Evolutionary conservation across 1,284 basidiomycete species (phyloP).

Genomic region (Ceratobasidium theobromae): DNA sequence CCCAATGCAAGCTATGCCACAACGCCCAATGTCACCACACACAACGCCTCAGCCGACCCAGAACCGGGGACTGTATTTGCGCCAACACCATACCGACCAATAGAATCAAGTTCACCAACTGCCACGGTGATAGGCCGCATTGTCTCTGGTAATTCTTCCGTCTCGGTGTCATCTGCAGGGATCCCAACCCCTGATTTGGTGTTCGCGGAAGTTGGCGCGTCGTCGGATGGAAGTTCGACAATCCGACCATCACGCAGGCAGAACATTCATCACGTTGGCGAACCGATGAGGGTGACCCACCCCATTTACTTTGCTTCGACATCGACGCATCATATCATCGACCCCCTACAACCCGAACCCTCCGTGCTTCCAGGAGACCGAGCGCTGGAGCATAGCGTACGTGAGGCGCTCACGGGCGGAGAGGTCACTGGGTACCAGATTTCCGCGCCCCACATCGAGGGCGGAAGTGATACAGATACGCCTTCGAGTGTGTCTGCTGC

Average conservation of each 20-base stretch:
- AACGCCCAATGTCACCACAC: not conserved
- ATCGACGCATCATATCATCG: slow-evolving; percentile 21
- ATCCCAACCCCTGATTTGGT: slow-evolving; percentile 69
- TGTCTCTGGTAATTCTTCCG: slow-evolving; percentile 60
- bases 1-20: not conserved
- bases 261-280: not conserved
- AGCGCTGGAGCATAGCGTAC: slow-evolving; percentile 27
- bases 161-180: slow-evolving; percentile 53
- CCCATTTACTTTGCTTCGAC: slow-evolving; percentile 25
- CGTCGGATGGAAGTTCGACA: slow-evolving; percentile 1
- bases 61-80: slow-evolving; percentile 5
- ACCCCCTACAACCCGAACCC: slow-evolving; percentile 13
- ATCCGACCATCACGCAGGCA: slow-evolving; percentile 2
- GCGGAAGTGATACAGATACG: slow-evolving; percentile 17
- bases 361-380: slow-evolving; percentile 10
- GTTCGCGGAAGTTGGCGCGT: slow-evolving; percentile 66
- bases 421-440: not conserved
- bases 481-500: slow-evolving; percentile 1
- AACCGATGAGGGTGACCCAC: slow-evolving; percentile 25
- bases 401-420: slow-evolving; percentile 13
- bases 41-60: not conserved
- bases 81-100: slow-evolving; percentile 4
- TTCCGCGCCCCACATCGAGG: not conserved
- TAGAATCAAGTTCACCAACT: slow-evolving; percentile 39
- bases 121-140: slow-evolving; percentile 56